Evolutionary conservation across 805 yeast species (phyloP), one percentile per base, ranked within the genome.

Genomic region (Wickerhamomyces kurtzmanii): DNA sequence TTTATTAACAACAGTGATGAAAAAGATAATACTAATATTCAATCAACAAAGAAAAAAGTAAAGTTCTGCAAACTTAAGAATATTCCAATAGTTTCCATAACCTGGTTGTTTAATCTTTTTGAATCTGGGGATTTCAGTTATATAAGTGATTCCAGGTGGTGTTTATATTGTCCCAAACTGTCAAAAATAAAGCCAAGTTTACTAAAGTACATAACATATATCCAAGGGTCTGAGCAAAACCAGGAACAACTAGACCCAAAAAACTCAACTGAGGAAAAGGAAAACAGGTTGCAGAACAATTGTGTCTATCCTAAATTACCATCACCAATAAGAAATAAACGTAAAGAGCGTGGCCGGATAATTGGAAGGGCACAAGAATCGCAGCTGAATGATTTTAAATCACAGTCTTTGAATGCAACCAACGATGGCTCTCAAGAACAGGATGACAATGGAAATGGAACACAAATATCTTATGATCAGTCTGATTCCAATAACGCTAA

Each of bases 21-120:
- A n/a, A 19, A 29, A 8, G 33, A 25, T 31, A 9, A 31, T 38
- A 45, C 53, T 9, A 62, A 59, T 21, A 42, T 54, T 3, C 45
- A 59, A 7, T 59, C 76, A 2, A 61, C 77, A 4, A 66, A 57
- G 30, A 67, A 60, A 31, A 75, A 75, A 39, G 61, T 75, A 26
- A 53, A 55, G 28, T 80, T 79, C 18, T 75, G 80, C 1, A 71
- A 70, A 33, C 52, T 53, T 18, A 68, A 79, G 70, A 43, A 51
- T 17, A 63, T 74, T 9, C 82, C 83, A 1, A 64, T 75, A n/a
- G 66, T 71, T 0, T 65, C 79, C 1, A 33, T 67, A 2, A 65
- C 71, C 0, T 75, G 59, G 36, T 30, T 75, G 4, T 73, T 78
- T 70, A 72, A 71, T 36, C 48, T 62, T 6, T 42, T 68, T 17